Evolutionary conservation across 2,329 filamentous ascomycete genomes (phyloP), one percentile per base, ranked within the genome.

Genomic region (Hyphodiscus sp.): DNA sequence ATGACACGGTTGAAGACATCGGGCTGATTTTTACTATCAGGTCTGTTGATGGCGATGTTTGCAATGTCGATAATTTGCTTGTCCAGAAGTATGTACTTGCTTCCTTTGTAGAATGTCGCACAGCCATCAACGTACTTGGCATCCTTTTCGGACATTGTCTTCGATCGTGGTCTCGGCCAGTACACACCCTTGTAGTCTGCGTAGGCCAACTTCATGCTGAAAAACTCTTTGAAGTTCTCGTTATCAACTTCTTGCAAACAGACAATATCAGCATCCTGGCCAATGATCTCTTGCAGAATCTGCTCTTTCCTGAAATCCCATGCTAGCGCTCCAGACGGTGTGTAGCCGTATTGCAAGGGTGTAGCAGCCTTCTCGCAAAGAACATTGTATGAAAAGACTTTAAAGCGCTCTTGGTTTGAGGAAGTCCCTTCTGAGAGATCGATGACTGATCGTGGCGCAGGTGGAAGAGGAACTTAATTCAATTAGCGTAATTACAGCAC

Each of bases 1-100:
- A 96, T 97, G 56, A 99, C 87, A 26, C 94, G 87, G 70, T 99
- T 99, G 79, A 96, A 97, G 53, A 97, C 92, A 65, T 99, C 94
- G 67, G 95, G 89, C 65, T 95, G 90, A 53, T 91, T 89, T 74
- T 97, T 97, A 83, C 96, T 96, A 68, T 97, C 94, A 2, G 91
- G 89, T 60, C 94, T 80, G 68, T 95, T 94, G 71, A 99, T 96
- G 60, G 92, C 92, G 53, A 90, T 89, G 55, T 89, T 87, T 41
- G 88, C 86, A 68, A 96, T 96, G 70, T 96, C 91, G 65, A 99
- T 86, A 58, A 96, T 76, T 67, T 95, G 89, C 75, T 96, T 96
- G 74, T 97, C 92, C 20, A 99, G 80, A 55, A 96, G 74, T 56
- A 96, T 88, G 71, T 87, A 97, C 74, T 96, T 97, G 78, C 84